phyloP scores from a whole-genome alignment of 805 yeast genomes.

The Barnettozyma sp. region DNA sequence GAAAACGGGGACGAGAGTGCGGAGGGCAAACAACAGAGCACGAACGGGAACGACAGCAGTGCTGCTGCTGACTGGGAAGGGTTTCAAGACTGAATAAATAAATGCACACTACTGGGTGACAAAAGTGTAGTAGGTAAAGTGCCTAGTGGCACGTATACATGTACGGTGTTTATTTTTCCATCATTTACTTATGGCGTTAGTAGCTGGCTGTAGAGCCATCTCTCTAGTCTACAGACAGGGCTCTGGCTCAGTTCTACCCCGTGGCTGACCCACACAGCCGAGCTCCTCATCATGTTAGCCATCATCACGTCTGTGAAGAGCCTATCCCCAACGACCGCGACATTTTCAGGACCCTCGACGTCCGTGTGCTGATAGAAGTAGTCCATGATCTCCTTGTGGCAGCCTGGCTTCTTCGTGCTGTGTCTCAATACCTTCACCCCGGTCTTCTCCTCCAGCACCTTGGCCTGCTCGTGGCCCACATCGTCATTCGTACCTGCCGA shows the following conservation, averaged over 20 bases:
- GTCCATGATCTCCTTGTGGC: slow-evolving; percentile 57
- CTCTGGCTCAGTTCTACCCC: slow-evolving; percentile 60
- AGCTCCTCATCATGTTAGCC: slow-evolving; percentile 91
- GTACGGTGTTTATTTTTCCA: too few species aligned
- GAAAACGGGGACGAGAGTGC: slow-evolving; percentile 19
- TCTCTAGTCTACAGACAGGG: slow-evolving; percentile 46
- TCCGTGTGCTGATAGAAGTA: slow-evolving; percentile 47
- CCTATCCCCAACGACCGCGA: slow-evolving; percentile 87
- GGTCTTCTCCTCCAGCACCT: slow-evolving; percentile 49
- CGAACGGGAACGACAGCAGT: too few species aligned
- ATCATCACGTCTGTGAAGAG: slow-evolving; percentile 85
- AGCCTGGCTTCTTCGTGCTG: slow-evolving; percentile 76
- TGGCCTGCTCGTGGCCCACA: slow-evolving; percentile 49
- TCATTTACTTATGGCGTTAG: too few species aligned
- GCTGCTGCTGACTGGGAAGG: too few species aligned
- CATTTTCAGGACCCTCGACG: slow-evolving; percentile 43
- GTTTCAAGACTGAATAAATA: too few species aligned
- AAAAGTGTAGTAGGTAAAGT: too few species aligned
- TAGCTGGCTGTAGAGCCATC: slow-evolving; percentile 25
- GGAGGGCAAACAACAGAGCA: too few species aligned
- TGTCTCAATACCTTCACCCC: slow-evolving; percentile 70
- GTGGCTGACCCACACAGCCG: slow-evolving; percentile 73
- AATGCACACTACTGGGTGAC: too few species aligned
- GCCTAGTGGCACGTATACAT: too few species aligned
- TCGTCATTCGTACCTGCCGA: slow-evolving; percentile 91